A percentile compares a stretch with the other conserved stretches of the same genome.
Evolutionary conservation across 192 early-diverging fungal genomes (phyloP).

Genomic region (Chytriomyces confervae): DNA sequence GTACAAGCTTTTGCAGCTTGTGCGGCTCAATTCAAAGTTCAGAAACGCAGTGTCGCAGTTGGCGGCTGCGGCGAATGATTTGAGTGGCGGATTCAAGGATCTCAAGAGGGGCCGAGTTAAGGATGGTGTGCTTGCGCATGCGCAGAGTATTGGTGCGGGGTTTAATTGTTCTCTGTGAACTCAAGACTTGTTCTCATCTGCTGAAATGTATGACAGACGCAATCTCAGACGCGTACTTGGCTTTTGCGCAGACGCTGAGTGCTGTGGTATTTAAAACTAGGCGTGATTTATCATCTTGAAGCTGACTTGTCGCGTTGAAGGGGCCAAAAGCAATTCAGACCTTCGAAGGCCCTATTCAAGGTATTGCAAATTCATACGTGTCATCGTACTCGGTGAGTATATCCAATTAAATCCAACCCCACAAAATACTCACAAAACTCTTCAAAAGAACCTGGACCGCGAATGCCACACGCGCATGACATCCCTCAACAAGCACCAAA

Average conservation of each 20-base stretch:
- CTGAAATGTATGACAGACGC: not conserved
- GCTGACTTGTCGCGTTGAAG: not conserved
- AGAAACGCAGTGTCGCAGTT: constrained; percentile 1
- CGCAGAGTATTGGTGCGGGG: not conserved
- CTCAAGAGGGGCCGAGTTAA: constrained; percentile 4
- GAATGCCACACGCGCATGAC: not conserved
- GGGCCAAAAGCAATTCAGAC: not conserved
- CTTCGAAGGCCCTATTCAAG: constrained; percentile 13
- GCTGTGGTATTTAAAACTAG: not conserved
- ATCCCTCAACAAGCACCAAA: not conserved
- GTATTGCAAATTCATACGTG: constrained; percentile 11
- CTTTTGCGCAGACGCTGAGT: constrained; percentile 11
- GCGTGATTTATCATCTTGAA: not conserved
- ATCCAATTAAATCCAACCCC: not conserved
- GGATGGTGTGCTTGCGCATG: not conserved
- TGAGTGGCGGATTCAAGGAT: constrained; percentile 11
- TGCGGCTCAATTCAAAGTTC: not conserved
- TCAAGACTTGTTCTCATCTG: not conserved
- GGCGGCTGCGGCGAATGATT: not conserved
- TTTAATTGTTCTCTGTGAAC: not conserved
- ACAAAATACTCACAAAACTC: no score
- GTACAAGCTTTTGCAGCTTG: constrained; percentile 5
- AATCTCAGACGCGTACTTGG: not conserved
- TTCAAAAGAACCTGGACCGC: not conserved
- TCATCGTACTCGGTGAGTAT: constrained; percentile 1